These are phyloP conservation scores for Paspalum vaginatum DNA, from an alignment of 176 grass and related monocot species.

Conservation along the genomic window DNA sequence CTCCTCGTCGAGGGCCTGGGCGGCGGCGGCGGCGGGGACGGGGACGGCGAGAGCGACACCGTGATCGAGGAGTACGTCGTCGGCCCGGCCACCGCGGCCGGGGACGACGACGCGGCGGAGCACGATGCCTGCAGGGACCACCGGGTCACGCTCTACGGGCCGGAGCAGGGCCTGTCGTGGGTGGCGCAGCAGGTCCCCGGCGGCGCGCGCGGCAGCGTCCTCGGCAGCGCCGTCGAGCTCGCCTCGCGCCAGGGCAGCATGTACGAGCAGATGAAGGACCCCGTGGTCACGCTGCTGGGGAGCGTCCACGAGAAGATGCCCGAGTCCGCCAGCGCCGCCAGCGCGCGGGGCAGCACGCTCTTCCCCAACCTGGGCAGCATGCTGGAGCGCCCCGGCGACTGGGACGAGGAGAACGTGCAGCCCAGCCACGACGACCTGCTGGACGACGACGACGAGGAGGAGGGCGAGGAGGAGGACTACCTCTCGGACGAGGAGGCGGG, in stretches of 20 bases:
- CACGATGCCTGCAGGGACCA: slow-evolving; percentile 41
- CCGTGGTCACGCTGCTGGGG: slow-evolving; percentile 66
- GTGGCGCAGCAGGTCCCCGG: slow-evolving; percentile 72
- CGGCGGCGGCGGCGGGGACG: slow-evolving; percentile 27
- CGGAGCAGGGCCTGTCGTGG: slow-evolving; percentile 68
- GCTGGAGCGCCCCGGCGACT: slow-evolving; percentile 48
- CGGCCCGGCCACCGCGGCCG: slow-evolving; percentile 37
- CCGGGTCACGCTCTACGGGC: slow-evolving; percentile 69
- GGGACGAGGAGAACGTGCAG: slow-evolving; percentile 63
- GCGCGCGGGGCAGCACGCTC: slow-evolving; percentile 53
- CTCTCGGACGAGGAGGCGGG: background rate
- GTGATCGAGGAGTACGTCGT: slow-evolving; percentile 86
- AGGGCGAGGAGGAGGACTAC: slow-evolving; percentile 4
- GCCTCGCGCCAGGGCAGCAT: slow-evolving; percentile 59
- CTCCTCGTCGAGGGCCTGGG: slow-evolving; percentile 79
- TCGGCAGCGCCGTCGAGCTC: slow-evolving; percentile 43
- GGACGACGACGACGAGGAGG: slow-evolving; percentile 7
- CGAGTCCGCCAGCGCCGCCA: background rate
- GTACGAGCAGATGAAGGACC: slow-evolving; percentile 71
- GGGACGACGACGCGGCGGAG: slow-evolving; percentile 4
- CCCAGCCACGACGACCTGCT: background rate
- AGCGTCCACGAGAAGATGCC: slow-evolving; percentile 81
- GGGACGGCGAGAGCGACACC: slow-evolving; percentile 38
- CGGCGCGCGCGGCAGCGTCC: slow-evolving; percentile 38
- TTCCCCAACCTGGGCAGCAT: slow-evolving; percentile 88